Evolutionary conservation across 208 protist species (phyloP), one percentile per base, ranked within the genome.

Genomic region (Novymonas esmeraldas): DNA sequence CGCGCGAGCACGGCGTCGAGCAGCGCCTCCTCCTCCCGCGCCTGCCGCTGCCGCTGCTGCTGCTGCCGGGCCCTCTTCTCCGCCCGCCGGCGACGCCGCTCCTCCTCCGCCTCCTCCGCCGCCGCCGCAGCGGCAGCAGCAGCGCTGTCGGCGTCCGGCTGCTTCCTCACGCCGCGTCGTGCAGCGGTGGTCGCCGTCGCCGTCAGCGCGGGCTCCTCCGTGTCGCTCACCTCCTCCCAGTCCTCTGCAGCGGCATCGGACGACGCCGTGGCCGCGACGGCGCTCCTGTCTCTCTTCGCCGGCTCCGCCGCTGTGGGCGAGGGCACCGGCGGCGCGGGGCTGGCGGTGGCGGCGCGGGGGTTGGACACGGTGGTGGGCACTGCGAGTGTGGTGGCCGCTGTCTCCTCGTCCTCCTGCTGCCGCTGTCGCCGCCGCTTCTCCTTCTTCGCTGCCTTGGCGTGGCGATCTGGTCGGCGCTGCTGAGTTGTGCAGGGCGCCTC

Each of bases 1-100:
- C 74, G 60, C 36, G 78, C 73, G 38, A 90, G 59, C 18, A 81
- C 72, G 24, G 81, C 85, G 34, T 92, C 84, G 18, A 95, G 80
- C 41, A 95, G 73, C 52, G 76, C 73, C 22, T 92, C 85, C 59
- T 95, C 89, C 70, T 95, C 89, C 13, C 50, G 72, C 44, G 84
- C 79, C 44, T 44, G 61, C 42, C 78, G 70, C 20, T 73, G 66
- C 45, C 73, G 82, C 58, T 75, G 79, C 24, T 81, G 82, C 57
- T 71, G 73, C 42, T 70, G 79, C 44, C 69, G 49, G 50, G 73
- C 70, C 18, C 52, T 61, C 31, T 73, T 73, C 54, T 82, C 76
- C 49, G 65, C 65, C 51, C 73, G 83, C 48, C 71, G 83, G 3
- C 55, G 66, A 63, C 20, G 68, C 57, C 52, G 56, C 18, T 44